Evolutionary conservation across 176 grass and related monocot species (phyloP), one percentile per base, ranked within the genome.

Genomic region (Triticum timopheevii): DNA sequence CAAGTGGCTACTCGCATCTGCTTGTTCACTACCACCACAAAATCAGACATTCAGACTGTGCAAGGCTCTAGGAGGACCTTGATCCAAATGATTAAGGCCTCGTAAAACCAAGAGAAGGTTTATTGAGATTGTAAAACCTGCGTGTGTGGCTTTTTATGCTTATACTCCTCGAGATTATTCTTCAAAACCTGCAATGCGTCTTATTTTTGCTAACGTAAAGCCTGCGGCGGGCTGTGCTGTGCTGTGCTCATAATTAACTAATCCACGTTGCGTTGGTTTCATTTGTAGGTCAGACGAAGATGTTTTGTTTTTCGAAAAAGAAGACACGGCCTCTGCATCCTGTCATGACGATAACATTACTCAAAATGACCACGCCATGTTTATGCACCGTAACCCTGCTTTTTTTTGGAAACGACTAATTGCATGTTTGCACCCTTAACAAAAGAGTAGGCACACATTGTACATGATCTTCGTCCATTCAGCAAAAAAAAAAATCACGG

Each of bases 11-110:
- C 52, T 54, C 80, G 42, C 64, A 33, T 82, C 64, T 33, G 63
- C 42, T 52, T 66, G 56, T 68, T 87, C 44, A 34, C 23, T 47
- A 65, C 63, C 4, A 40, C 27, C 10, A 39, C 25, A 52, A 23
- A 85, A 76, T 77, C 86, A 76, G 76, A 91, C 89, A 84, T 84
- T 59, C 89, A 87, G 89, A 87, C 84, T 77, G 75, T 81, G 28
- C 90, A 71, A 25, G 69, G 62, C 90, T 91, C 90, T 64, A 88
- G 90, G 86, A 70, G 82, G 81, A 30, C 74, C 69, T 69, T 87
- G 85, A 66, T 91, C 85, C 85, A 87, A 76, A 84, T 80, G 81
- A 84, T 50, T 84, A 61, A 24, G 47, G 12, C 76, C 67, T 84
- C 45, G 11, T 56, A 40, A 87, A 84, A 87, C 61, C 76, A 76